phyloP scores from a whole-genome alignment of 2,329 filamentous ascomycete genomes.

The Meredithiella fracta region DNA sequence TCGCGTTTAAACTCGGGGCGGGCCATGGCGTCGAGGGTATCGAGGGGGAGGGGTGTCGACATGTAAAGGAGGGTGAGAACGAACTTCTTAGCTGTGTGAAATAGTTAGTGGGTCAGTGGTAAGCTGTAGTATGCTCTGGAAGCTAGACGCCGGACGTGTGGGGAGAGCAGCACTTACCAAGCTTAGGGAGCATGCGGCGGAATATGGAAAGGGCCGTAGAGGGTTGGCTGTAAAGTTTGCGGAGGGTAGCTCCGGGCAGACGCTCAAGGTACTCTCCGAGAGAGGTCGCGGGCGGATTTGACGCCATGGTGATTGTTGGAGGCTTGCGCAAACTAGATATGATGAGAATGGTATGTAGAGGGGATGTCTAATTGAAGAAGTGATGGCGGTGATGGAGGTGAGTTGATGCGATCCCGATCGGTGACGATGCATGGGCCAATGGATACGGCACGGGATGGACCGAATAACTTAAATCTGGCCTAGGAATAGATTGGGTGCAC shows the following conservation, averaged over 20 bases:
- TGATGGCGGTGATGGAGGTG: too few species aligned
- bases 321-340: background rate
- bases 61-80: slow-evolving; percentile 94
- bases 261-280: slow-evolving; percentile 85
- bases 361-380: too few species aligned
- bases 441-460: too few species aligned
- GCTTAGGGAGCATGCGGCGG: slow-evolving; percentile 84
- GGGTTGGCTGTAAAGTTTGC: slow-evolving; percentile 85
- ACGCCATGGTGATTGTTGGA: slow-evolving; percentile 26
- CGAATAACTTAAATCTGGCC: too few species aligned
- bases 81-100: slow-evolving; percentile 75
- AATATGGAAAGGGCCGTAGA: slow-evolving; percentile 92
- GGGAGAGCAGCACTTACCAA: slow-evolving; percentile 36
- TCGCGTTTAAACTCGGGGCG: slow-evolving; percentile 40
- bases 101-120: slow-evolving; percentile 1
- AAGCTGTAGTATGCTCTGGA: background rate
- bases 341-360: too few species aligned
- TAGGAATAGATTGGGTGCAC: too few species aligned
- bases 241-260: slow-evolving; percentile 76
- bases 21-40: slow-evolving; percentile 75
- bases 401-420: too few species aligned
- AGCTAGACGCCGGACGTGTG: background rate
- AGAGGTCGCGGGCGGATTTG: slow-evolving; percentile 28
- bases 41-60: slow-evolving; percentile 59
- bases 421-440: too few species aligned